phyloP scores from a whole-genome alignment of 2,329 filamentous ascomycete genomes.

The Cladobotryum mycophilum region DNA sequence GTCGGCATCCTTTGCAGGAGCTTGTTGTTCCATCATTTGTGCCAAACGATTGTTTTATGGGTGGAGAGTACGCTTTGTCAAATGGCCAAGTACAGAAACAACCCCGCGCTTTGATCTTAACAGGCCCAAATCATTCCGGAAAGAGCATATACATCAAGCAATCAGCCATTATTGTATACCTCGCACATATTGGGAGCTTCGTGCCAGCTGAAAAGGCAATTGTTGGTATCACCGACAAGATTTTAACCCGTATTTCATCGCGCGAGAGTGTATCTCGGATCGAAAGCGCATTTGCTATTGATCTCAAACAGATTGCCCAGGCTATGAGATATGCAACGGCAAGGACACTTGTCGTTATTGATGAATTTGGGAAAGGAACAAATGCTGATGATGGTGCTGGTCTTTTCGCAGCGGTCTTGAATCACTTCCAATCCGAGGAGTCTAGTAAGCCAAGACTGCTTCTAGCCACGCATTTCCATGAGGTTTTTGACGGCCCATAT shows the following conservation, averaged over 20 bases:
- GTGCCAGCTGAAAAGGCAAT: conserved; percentile 72
- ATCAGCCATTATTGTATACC: conserved; percentile 79
- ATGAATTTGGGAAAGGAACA: conserved; percentile 77
- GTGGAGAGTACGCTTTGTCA: conserved; percentile 40
- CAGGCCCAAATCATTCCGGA: conserved; percentile 92
- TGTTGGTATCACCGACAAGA: conserved; percentile 87
- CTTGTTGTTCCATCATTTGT: conserved; percentile 74
- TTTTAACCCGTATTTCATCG: conserved; percentile 79
- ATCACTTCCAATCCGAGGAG: conserved; percentile 46
- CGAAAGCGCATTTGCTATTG: conserved; percentile 64
- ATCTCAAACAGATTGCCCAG: conserved; percentile 79
- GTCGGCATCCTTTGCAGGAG: conserved; percentile 83
- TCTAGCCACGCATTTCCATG: conserved; percentile 59
- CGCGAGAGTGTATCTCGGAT: conserved; percentile 54
- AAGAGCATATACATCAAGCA: conserved; percentile 97
- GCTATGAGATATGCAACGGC: conserved; percentile 68
- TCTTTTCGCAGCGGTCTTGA: conserved; percentile 50
- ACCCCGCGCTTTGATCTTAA: conserved; percentile 67
- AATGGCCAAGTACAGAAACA: conserved; percentile 4
- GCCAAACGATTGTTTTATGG: conserved; percentile 69
- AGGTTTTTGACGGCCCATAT: conserved; percentile 63
- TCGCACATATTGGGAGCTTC: conserved; percentile 89
- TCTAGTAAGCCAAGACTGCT: conserved; percentile 49
- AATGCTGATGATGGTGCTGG: conserved; percentile 52
- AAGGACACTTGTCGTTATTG: conserved; percentile 77